Evolutionary conservation across 2,329 filamentous ascomycete species (phyloP), one percentile per base, ranked within the genome.

Genomic region (Apiospora marii): DNA sequence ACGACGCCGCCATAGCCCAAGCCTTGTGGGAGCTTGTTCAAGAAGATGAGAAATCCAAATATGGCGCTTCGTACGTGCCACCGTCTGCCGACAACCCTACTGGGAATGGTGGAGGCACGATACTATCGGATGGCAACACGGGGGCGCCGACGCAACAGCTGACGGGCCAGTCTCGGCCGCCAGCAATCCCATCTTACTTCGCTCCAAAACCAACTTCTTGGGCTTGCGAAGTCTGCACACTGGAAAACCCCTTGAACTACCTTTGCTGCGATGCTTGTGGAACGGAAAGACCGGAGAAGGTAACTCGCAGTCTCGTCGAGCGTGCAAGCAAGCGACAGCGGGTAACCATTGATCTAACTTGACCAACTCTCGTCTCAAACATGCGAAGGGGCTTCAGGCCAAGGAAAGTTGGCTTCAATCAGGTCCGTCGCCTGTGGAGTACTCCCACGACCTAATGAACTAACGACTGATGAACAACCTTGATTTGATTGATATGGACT

Each of bases 21-120:
- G 95, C 95, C 0, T 85, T 97, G 44, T 95, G 94, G 85, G 95
- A 98, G 78, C 85, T 98, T 24, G 92, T 96, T 37, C 93, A 97
- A 79, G 91, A 97, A 79, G 95, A 97, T 74, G 89, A 93, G 74
- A 83, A 81, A 74, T 78, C 78, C 51, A 87, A 86, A 76, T 88
- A 90, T 74, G 89, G 90, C n/a, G 82, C 84, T 71, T 86, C 83
- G 22, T 87, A 91, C 77, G 84, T 88, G 71, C 78, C 80, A 72
- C 82, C 84, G 0, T 89, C 85, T 71, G 84, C 85, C 44, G 82
- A 85, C 37, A 87, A 87, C 73, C 89, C 90, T 22, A 85, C 84
- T 10, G 87, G 87, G 74, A 81, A 82, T 75, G 78, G 80, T 70
- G 77, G 84, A 77, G 79, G 82, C 12, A 30, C 48, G 51, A 22